A percentile compares a stretch with the other conserved stretches of the same genome.
Conservation (phyloP, 495 filamentous ascomycete genomes). For the Penicillium roqueforti region DNA sequence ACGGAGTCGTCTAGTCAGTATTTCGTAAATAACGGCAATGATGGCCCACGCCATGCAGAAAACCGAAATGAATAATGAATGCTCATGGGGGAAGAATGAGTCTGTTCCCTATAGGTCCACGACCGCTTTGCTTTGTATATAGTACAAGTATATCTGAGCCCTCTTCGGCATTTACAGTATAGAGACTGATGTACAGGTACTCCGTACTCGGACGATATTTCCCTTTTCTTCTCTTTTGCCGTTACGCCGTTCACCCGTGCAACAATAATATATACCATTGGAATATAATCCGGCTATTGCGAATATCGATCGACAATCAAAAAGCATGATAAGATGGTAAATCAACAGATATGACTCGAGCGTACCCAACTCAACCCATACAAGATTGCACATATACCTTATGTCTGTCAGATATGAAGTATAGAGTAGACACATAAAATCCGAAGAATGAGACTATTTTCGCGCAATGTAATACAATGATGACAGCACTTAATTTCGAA, state of each 20-base stretch:
- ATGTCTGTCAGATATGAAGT: background rate
- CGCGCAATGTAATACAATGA: background rate
- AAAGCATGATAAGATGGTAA: background rate
- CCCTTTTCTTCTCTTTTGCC: background rate
- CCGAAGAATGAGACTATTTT: background rate
- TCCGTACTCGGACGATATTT: background rate
- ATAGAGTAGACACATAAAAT: background rate
- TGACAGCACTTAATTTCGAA: background rate
- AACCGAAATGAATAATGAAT: background rate
- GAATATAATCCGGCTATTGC: background rate
- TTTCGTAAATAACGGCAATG: background rate
- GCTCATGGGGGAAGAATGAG: background rate
- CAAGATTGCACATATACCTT: background rate
- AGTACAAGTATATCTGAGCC: background rate
- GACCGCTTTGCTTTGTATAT: background rate
- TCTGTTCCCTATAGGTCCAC: background rate
- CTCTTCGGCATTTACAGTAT: background rate
- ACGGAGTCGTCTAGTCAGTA: background rate
- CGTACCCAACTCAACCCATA: background rate
- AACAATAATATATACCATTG: background rate
- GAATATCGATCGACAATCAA: constrained; percentile 1
- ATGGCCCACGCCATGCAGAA: constrained; percentile 11
- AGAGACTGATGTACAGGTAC: background rate
- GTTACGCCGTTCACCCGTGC: background rate
- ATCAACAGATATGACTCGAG: background rate